Evolutionary conservation across 768 basidiomycete genomes (phyloP), one percentile per base, ranked within the genome.

Genomic region (Boletales sp.): DNA sequence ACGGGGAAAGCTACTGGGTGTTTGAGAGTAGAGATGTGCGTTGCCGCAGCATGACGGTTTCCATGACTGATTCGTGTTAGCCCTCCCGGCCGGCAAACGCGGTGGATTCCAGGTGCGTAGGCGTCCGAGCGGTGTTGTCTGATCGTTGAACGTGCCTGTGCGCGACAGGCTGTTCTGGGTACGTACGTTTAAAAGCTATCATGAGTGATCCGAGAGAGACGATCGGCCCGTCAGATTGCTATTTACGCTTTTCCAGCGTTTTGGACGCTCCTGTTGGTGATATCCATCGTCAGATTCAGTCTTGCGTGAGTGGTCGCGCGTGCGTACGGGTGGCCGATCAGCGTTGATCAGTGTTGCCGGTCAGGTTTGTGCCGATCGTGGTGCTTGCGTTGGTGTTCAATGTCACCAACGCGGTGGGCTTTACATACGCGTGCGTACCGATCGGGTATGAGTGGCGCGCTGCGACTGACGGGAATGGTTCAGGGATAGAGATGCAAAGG

Each of bases 1-100:
- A 97, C 57, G 96, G 96, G 2, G 90, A 95, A 68, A 82, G 77
- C 68, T 94, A 86, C 59, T 99, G 96, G 96, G 94, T 99, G 11
- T 99, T 99, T 57, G 96, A 99, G 71, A 89, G 88, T 61, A 81
- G 94, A 62, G 94, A 97, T 69, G 95, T 95, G 70, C 64, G 88
- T 72, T 18, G 17, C 32, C 17, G 7, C 28, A 30, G 17, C 44
- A 11, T 30, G 35, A 35, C n/a, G 37, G n/a, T 19, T 46, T 40
- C 25, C 18, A 41, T 38, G 5, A 52, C 57, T 62, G 43, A 57
- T 47, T 46, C 39, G 19, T 44, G 2, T 18, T 34, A 95, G 93
- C 89, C 94, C 30, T 87, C 91, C 42, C 80, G 86, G 60, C 92
- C 91, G 34, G 84, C 90, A 11, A 95, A 96, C 66, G 79, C 90